Evolutionary conservation across 1,284 basidiomycete genomes (phyloP).

Genomic region (Pyrrhoderma noxium): DNA sequence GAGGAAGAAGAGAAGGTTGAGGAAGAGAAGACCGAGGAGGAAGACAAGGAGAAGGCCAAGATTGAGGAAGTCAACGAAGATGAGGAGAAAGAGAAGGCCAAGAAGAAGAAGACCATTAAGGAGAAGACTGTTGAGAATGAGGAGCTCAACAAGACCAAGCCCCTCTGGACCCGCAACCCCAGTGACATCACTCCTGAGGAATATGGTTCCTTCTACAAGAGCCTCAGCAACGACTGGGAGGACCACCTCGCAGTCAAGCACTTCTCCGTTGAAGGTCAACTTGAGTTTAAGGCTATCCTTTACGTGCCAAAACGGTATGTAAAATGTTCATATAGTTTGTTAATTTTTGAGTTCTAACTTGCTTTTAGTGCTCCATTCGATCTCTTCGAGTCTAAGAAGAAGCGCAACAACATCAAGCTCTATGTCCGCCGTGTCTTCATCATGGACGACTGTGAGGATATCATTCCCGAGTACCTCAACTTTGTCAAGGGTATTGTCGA

Average conservation of each 20-base stretch:
- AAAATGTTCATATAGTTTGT: slow-evolving; percentile 7
- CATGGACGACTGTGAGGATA: slow-evolving; percentile 99
- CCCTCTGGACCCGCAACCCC: slow-evolving; percentile 99
- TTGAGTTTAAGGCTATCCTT: slow-evolving; percentile 99
- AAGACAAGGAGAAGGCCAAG: slow-evolving; percentile 66
- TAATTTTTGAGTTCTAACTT: slow-evolving; percentile 17
- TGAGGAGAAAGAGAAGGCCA: slow-evolving; percentile 76
- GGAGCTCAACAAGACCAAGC: slow-evolving; percentile 99
- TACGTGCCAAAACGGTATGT: slow-evolving; percentile 90
- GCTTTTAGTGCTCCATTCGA: slow-evolving; percentile 85
- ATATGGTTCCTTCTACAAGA: slow-evolving; percentile 98
- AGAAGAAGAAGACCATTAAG: slow-evolving; percentile 98
- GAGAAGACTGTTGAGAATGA: slow-evolving; percentile 86
- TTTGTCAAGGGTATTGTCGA: slow-evolving; percentile 99
- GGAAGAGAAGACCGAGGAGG: slow-evolving; percentile 69
- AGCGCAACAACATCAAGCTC: slow-evolving; percentile 99
- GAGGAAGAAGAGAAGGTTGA: slow-evolving; percentile 60
- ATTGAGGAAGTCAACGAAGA: slow-evolving; percentile 78
- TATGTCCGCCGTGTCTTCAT: slow-evolving; percentile 99
- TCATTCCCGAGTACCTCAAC: slow-evolving; percentile 99
- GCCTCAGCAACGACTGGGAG: slow-evolving; percentile 99
- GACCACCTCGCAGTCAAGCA: slow-evolving; percentile 99
- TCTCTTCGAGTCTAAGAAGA: slow-evolving; percentile 99
- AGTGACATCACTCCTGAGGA: slow-evolving; percentile 89
- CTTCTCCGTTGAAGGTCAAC: slow-evolving; percentile 99